phyloP scores from a whole-genome alignment of 2,329 filamentous ascomycete genomes.

The Didymella arachidicola region DNA sequence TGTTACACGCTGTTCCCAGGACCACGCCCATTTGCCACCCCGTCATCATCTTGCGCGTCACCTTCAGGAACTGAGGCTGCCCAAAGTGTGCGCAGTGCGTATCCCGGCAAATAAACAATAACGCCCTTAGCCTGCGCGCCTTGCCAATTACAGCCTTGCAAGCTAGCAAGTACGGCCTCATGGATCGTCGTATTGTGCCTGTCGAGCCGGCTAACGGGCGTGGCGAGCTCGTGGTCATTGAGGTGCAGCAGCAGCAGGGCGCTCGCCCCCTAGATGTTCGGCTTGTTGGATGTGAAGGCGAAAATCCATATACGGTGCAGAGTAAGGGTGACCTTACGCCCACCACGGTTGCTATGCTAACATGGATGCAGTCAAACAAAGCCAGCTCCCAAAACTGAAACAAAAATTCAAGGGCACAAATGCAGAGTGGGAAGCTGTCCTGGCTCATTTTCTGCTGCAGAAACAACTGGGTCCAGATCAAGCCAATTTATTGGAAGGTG shows the following conservation, averaged over 20 bases:
- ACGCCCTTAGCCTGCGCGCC: background rate
- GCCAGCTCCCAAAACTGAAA: constrained; percentile 42
- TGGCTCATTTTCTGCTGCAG: constrained; percentile 65
- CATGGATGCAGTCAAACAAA: constrained; percentile 43
- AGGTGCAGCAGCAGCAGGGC: constrained; percentile 62
- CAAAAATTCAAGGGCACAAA: constrained; percentile 47
- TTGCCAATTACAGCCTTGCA: constrained; percentile 1
- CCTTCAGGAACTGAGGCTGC: constrained; percentile 7
- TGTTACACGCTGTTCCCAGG: constrained; percentile 6
- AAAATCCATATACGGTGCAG: constrained; percentile 64
- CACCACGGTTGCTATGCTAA: constrained; percentile 34
- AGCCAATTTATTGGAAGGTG: constrained; percentile 59
- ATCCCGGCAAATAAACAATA: constrained; percentile 6
- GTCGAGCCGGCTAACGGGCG: constrained; percentile 64
- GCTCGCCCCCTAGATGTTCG: constrained; percentile 67
- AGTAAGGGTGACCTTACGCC: constrained; percentile 57
- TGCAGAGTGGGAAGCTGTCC: constrained; percentile 71
- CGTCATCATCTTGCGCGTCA: constrained; percentile 20
- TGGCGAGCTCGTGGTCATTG: constrained; percentile 66
- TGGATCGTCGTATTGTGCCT: constrained; percentile 55
- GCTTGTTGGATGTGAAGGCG: constrained; percentile 72
- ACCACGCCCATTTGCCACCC: constrained; percentile 16
- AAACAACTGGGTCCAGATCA: constrained; percentile 52
- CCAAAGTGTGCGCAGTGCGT: constrained; percentile 2
- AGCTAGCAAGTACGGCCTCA: constrained; percentile 5